phyloP scores from a whole-genome alignment of 257 asterid species.

The Solanum boliviense region DNA sequence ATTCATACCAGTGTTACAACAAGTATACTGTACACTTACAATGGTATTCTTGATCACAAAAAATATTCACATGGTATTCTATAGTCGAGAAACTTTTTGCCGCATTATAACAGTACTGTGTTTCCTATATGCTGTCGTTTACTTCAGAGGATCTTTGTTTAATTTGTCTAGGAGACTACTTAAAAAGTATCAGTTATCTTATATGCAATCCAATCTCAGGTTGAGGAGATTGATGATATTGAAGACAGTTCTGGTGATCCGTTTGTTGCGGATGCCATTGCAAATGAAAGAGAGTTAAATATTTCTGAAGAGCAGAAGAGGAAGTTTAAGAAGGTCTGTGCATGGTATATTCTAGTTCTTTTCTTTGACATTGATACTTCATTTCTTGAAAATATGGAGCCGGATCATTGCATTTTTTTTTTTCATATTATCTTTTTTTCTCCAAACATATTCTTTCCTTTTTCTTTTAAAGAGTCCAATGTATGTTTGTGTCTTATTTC shows the following conservation, averaged over 20 bases:
- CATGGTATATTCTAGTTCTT: conserved; percentile 13
- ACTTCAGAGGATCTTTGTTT: not conserved
- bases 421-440: not conserved
- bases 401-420: not conserved
- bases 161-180: not conserved
- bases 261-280: conserved; percentile 80
- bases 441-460: not conserved
- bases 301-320: conserved; percentile 87
- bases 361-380: not conserved
- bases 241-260: conserved; percentile 60
- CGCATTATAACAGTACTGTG: not conserved
- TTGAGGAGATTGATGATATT: conserved; percentile 91
- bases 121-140: not conserved
- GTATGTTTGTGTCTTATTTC: not conserved
- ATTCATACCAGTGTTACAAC: not conserved
- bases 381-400: not conserved
- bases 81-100: not conserved
- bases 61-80: not conserved
- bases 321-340: conserved; percentile 74
- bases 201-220: conserved; percentile 28
- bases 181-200: not conserved
- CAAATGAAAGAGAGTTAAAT: conserved; percentile 63
- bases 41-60: not conserved
- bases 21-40: not conserved
- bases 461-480: not conserved